Percentiles rank a stretch among this genome's conserved stretches.
phyloP scores from a whole-genome alignment of 2,329 filamentous ascomycete species.

The Neospermospora avenae region DNA sequence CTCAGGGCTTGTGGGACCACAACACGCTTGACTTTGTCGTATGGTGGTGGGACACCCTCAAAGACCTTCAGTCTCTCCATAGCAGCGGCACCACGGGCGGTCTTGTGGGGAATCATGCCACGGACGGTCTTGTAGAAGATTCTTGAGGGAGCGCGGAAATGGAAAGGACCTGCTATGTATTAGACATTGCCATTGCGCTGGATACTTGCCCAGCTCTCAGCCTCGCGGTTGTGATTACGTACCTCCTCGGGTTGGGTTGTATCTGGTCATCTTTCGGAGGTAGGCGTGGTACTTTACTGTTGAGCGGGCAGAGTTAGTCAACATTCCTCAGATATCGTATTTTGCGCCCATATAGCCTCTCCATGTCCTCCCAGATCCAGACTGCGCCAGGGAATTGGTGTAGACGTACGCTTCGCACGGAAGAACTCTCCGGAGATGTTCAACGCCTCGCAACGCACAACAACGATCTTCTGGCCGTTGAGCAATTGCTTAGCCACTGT shows the following conservation, averaged over 20 bases:
- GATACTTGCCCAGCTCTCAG: not conserved
- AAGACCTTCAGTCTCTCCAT: constrained; percentile 99
- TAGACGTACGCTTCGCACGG: constrained; percentile 95
- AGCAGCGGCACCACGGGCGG: constrained; percentile 91
- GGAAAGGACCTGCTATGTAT: constrained; percentile 79
- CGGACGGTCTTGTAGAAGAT: constrained; percentile 99
- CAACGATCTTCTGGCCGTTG: constrained; percentile 98
- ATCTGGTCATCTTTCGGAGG: constrained; percentile 99
- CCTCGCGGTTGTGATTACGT: constrained; percentile 27
- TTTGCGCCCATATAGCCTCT: constrained; percentile 16
- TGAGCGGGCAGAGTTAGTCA: constrained; percentile 47
- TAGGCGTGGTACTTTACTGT: constrained; percentile 99
- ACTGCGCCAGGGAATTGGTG: constrained; percentile 11
- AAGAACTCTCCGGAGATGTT: constrained; percentile 99
- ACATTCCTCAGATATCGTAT: constrained; percentile 14
- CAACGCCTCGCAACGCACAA: constrained; percentile 97
- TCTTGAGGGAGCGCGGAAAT: constrained; percentile 98
- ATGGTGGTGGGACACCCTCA: constrained; percentile 97
- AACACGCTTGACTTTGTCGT: constrained; percentile 99
- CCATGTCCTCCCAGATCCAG: constrained; percentile 14
- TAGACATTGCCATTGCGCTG: constrained; percentile 28
- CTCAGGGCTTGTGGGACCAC: constrained; percentile 98
- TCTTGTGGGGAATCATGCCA: constrained; percentile 99
- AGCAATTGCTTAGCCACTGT: constrained; percentile 99
- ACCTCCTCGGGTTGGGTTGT: constrained; percentile 98